Percentiles rank a stretch among this genome's conserved stretches.
These are phyloP conservation scores for Fraxinus excelsior DNA, from an alignment of 257 asterid genomes.

Conservation along the genomic window DNA sequence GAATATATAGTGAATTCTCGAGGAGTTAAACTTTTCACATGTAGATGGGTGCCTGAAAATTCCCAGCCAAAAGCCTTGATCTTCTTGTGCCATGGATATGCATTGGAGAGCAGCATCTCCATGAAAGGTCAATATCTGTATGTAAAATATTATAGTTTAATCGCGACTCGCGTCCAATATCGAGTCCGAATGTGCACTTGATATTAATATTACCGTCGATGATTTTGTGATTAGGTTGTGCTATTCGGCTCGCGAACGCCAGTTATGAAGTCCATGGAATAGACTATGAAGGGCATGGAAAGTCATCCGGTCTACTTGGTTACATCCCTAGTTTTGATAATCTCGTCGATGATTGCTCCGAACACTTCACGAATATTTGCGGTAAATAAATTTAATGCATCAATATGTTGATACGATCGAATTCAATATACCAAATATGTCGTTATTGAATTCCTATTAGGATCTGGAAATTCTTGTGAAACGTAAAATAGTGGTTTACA, in stretches of 20 bases:
- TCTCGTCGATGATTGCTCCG: constrained; percentile 58
- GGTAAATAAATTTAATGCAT: constrained; percentile 33
- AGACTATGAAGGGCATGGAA: constrained; percentile 67
- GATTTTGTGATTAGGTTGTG: constrained; percentile 35
- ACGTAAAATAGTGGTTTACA: neutral
- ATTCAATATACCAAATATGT: too few species aligned
- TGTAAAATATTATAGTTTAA: neutral
- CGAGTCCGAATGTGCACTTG: neutral
- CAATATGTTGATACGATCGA: too few species aligned
- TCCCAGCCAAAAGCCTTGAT: constrained; percentile 43
- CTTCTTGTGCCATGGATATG: constrained; percentile 79
- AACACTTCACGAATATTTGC: constrained; percentile 49
- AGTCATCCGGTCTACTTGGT: constrained; percentile 65
- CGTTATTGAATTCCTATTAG: too few species aligned
- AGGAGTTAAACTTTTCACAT: constrained; percentile 43
- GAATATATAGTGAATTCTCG: constrained; percentile 39
- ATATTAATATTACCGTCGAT: neutral
- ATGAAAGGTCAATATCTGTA: constrained; percentile 40
- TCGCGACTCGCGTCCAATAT: neutral
- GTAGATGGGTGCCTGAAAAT: constrained; percentile 45
- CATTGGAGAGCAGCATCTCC: constrained; percentile 69
- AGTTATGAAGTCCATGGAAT: constrained; percentile 65
- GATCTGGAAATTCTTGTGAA: neutral
- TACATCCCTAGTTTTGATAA: constrained; percentile 52
- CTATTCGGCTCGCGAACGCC: constrained; percentile 43